Evolutionary conservation across 2,329 filamentous ascomycete species (phyloP).

Genomic region (Annulohypoxylon truncatum): DNA sequence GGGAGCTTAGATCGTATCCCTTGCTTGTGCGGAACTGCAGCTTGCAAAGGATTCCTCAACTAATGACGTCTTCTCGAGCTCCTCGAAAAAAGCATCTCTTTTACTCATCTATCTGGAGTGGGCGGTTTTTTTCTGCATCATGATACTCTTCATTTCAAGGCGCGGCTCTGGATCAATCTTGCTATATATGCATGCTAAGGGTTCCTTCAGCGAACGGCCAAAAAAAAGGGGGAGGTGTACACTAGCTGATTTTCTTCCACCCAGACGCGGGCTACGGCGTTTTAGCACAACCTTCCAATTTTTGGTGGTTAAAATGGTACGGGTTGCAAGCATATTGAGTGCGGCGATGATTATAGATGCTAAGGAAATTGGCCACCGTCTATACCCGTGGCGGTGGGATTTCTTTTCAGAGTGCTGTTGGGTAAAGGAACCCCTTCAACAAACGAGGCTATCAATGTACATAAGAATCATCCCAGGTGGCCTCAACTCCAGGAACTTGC

Average conservation of each 20-base stretch:
- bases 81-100: conserved; percentile 12
- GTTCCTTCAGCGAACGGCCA: conserved; percentile 18
- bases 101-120: conserved; percentile 27
- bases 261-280: conserved; percentile 24
- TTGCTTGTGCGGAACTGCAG: conserved; percentile 93
- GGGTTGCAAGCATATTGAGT: conserved; percentile 18
- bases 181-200: conserved; percentile 45
- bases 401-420: conserved; percentile 26
- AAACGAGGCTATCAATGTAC: conserved; percentile 27
- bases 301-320: conserved; percentile 20
- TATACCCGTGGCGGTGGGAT: conserved; percentile 28
- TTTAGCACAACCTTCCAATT: conserved; percentile 12
- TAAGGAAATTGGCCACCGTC: conserved; percentile 14
- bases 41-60: conserved; percentile 99
- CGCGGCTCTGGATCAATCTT: conserved; percentile 29
- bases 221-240: conserved; percentile 37
- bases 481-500: conserved; percentile 13
- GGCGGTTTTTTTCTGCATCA: conserved; percentile 34
- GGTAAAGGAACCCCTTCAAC: conserved; percentile 35
- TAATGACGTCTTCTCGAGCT: conserved; percentile 58
- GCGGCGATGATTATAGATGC: conserved; percentile 24
- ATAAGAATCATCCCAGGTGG: conserved; percentile 32
- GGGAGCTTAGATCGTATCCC: conserved; percentile 95
- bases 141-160: conserved; percentile 28
- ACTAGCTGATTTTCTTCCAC: conserved; percentile 21